phyloP scores from a whole-genome alignment of 2,329 filamentous ascomycete species.

The Chaetothyriales sp. region DNA sequence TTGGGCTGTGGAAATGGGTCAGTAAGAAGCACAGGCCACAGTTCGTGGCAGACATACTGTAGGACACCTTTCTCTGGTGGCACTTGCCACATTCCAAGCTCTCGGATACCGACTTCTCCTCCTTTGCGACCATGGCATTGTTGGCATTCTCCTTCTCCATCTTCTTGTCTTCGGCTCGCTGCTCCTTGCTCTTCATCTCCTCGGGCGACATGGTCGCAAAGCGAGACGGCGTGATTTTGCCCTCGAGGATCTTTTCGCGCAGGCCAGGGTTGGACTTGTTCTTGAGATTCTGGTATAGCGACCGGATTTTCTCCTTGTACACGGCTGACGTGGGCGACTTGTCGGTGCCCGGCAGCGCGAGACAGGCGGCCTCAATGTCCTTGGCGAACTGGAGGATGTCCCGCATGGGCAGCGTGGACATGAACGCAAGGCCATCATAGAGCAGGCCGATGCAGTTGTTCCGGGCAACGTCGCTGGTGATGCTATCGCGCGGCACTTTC shows the following conservation, averaged over 20 bases:
- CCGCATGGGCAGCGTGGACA: slow-evolving; percentile 46
- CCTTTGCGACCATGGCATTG: slow-evolving; percentile 87
- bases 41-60: slow-evolving; percentile 27
- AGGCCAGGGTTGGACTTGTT: slow-evolving; percentile 74
- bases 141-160: slow-evolving; percentile 90
- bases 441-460: slow-evolving; percentile 81
- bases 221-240: slow-evolving; percentile 46
- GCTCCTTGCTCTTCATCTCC: slow-evolving; percentile 78
- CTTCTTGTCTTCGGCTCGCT: slow-evolving; percentile 59
- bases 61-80: slow-evolving; percentile 85
- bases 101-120: slow-evolving; percentile 78
- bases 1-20: slow-evolving; percentile 41
- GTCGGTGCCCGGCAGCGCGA: slow-evolving; percentile 38
- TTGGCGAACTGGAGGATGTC: slow-evolving; percentile 53
- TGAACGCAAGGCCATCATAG: slow-evolving; percentile 79
- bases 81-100: slow-evolving; percentile 84
- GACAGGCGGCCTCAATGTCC: slow-evolving; percentile 67
- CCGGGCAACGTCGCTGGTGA: slow-evolving; percentile 56
- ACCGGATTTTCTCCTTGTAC: slow-evolving; percentile 82
- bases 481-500: slow-evolving; percentile 57
- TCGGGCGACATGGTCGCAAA: slow-evolving; percentile 83
- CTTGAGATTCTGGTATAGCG: slow-evolving; percentile 86
- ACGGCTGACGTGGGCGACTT: slow-evolving; percentile 55
- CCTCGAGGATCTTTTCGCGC: slow-evolving; percentile 59
- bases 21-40: background rate